A percentile compares a stretch with the other conserved stretches of the same genome.
These are phyloP conservation scores for Psilocybe azurescens DNA, from an alignment of 768 basidiomycete species.

Conservation along the genomic window DNA sequence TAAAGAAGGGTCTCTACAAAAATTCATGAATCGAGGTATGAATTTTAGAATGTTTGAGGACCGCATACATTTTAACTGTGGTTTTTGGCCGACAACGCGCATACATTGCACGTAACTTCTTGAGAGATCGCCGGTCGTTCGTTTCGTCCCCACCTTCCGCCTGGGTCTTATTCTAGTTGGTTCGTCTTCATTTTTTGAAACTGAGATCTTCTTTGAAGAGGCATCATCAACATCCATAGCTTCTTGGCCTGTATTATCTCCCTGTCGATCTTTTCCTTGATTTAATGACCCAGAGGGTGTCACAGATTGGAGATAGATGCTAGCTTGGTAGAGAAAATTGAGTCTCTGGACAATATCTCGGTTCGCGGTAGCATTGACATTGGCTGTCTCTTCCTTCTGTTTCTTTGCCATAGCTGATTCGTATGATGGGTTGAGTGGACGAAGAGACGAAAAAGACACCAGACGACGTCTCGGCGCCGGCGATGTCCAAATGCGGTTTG, in stretches of 20 bases:
- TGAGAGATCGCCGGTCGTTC: constrained; percentile 56
- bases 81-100: constrained; percentile 78
- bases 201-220: not conserved
- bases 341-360: constrained; percentile 82
- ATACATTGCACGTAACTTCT: constrained; percentile 68
- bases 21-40: not conserved
- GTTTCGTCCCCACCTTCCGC: constrained; percentile 35
- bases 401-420: constrained; percentile 65
- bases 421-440: not conserved
- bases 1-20: constrained; percentile 75
- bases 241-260: not conserved
- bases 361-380: constrained; percentile 62
- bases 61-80: constrained; percentile 73
- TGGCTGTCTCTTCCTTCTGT: constrained; percentile 60
- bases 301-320: constrained; percentile 59
- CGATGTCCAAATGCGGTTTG: constrained; percentile 8
- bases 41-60: constrained; percentile 1
- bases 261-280: constrained; percentile 10
- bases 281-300: constrained; percentile 8
- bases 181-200: not conserved
- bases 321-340: constrained; percentile 87
- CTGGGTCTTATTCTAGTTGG: constrained; percentile 18
- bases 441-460: not conserved
- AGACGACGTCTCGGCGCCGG: not conserved
- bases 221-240: not conserved